These are phyloP conservation scores for Cyclotella kingstonii DNA, from an alignment of 108 stramenopile species.

Conservation along the genomic window DNA sequence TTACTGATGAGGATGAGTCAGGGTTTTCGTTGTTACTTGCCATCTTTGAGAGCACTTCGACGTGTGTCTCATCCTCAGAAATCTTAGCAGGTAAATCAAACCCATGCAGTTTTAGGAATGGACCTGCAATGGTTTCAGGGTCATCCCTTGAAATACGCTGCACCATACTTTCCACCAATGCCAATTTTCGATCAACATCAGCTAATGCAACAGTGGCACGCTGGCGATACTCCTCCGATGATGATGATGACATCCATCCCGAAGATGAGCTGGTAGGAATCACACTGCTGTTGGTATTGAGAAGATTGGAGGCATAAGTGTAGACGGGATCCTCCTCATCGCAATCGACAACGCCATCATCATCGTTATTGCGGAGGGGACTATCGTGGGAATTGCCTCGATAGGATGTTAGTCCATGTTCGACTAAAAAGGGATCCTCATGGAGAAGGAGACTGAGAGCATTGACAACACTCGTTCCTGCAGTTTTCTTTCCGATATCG, in stretches of 20 bases:
- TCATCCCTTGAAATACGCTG: conserved; percentile 67
- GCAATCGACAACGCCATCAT: not conserved
- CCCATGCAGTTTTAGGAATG: conserved; percentile 70
- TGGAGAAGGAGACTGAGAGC: conserved; percentile 47
- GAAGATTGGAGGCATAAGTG: conserved; percentile 1
- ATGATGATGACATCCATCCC: conserved; percentile 39
- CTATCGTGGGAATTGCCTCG: conserved; percentile 58
- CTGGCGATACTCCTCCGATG: conserved; percentile 42
- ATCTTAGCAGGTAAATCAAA: conserved; percentile 25
- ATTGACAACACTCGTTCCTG: not conserved
- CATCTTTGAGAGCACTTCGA: no score
- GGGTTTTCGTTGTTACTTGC: not conserved
- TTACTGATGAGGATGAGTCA: not conserved
- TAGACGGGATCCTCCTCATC: not conserved
- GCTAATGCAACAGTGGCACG: conserved; percentile 71
- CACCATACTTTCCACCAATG: conserved; percentile 74
- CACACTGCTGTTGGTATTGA: not conserved
- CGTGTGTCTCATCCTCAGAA: conserved; percentile 7
- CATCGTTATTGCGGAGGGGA: conserved; percentile 53
- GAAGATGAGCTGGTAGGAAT: conserved; percentile 2
- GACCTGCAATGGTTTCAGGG: conserved; percentile 78
- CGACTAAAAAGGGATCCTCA: conserved; percentile 67
- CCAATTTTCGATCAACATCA: conserved; percentile 77
- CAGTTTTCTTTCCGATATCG: no score
- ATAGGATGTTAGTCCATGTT: conserved; percentile 46